Conservation (phyloP, 1,284 basidiomycete genomes). For the Microbotryum intermedium region DNA sequence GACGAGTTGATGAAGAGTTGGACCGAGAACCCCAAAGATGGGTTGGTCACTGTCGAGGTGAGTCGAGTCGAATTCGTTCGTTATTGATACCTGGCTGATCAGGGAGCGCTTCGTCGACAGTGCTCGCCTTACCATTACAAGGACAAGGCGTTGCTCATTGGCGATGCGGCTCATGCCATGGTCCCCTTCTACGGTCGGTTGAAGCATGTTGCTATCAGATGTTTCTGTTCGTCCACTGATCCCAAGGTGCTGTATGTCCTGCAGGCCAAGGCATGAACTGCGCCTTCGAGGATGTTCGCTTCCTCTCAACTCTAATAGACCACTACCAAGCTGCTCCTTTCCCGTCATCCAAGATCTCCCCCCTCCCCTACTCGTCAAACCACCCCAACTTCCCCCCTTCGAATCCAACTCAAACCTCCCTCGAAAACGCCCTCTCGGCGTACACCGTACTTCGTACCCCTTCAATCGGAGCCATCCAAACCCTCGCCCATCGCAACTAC, state of each 20-base stretch:
- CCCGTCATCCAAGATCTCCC: constrained; percentile 37
- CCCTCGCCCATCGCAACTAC: constrained; percentile 91
- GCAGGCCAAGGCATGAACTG: constrained; percentile 86
- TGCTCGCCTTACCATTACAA: constrained; percentile 81
- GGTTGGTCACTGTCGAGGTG: constrained; percentile 86
- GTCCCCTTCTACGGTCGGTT: constrained; percentile 68
- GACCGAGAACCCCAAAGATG: constrained; percentile 70
- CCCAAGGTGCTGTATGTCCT: background rate
- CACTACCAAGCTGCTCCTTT: constrained; percentile 50
- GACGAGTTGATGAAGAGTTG: constrained; percentile 67
- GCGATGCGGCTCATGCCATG: constrained; percentile 95
- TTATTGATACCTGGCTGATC: background rate
- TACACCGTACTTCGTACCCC: constrained; percentile 75
- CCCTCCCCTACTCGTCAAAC: constrained; percentile 34
- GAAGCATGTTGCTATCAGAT: too few relatives aligned
- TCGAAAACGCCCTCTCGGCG: constrained; percentile 58
- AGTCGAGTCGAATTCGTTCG: constrained; percentile 21
- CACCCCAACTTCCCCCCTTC: constrained; percentile 46
- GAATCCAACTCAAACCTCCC: constrained; percentile 45
- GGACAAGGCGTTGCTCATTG: constrained; percentile 77
- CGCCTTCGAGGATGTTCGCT: constrained; percentile 91
- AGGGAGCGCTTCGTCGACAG: constrained; percentile 40
- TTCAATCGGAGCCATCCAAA: constrained; percentile 80
- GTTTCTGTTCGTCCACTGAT: background rate
- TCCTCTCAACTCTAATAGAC: constrained; percentile 67